Percentiles rank a stretch among this genome's conserved stretches.
These are phyloP conservation scores for Candida sithepensis DNA, from an alignment of 805 yeast genomes.

Conservation along the genomic window DNA sequence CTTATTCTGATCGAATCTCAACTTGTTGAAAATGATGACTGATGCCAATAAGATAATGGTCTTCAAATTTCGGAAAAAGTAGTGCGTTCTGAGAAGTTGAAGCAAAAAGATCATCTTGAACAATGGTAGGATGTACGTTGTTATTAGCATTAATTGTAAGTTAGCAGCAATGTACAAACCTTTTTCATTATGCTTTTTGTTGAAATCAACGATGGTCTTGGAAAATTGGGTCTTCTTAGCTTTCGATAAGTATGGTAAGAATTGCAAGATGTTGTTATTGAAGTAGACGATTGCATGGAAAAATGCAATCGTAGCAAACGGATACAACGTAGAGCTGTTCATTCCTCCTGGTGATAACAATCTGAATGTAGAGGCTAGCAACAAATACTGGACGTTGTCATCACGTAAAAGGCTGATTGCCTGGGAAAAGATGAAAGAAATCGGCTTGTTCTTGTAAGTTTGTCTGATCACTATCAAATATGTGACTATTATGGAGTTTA, in stretches of 20 bases:
- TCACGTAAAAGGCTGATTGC: conserved; percentile 35
- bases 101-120: conserved; percentile 40
- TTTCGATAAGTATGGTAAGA: conserved; percentile 35
- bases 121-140: conserved; percentile 37
- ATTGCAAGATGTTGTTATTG: conserved; percentile 51
- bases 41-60: conserved; percentile 38
- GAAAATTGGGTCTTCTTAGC: conserved; percentile 26
- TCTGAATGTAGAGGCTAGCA: conserved; percentile 38
- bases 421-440: conserved; percentile 26
- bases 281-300: conserved; percentile 64
- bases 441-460: conserved; percentile 42
- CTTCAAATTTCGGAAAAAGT: conserved; percentile 27
- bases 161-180: conserved; percentile 43
- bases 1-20: conserved; percentile 55
- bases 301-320: conserved; percentile 59
- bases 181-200: conserved; percentile 39
- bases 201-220: conserved; percentile 30
- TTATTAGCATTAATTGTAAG: conserved; percentile 41
- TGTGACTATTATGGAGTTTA: conserved; percentile 53
- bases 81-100: conserved; percentile 29
- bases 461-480: conserved; percentile 63
- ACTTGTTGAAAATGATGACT: conserved; percentile 53
- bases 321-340: conserved; percentile 43
- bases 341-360: conserved; percentile 27
- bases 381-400: conserved; percentile 64